These are phyloP conservation scores for Kazachstania sp. DNA, from an alignment of 1,139 yeast genomes.

Conservation along the genomic window DNA sequence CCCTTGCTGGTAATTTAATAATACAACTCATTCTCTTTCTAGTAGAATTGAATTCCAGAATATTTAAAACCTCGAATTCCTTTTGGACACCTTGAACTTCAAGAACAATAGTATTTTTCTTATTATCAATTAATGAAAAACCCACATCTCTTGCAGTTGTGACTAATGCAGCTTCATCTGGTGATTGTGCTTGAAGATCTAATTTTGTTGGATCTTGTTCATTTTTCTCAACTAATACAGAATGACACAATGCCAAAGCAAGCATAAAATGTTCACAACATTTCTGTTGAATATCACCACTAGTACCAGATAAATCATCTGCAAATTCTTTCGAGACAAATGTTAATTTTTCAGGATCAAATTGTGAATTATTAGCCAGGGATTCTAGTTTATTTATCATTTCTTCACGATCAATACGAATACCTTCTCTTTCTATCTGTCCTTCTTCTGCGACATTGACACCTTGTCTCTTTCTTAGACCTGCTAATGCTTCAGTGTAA, in stretches of 20 bases:
- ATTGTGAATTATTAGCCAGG: constrained; percentile 41
- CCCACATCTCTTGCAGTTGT: constrained; percentile 92
- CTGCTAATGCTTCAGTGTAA: constrained; percentile 92
- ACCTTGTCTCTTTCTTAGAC: constrained; percentile 83
- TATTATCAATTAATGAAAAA: constrained; percentile 65
- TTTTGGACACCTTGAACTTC: constrained; percentile 67
- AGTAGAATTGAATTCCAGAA: constrained; percentile 80
- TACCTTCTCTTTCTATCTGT: constrained; percentile 51
- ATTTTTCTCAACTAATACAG: constrained; percentile 72
- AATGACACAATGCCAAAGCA: constrained; percentile 83
- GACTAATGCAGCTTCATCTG: constrained; percentile 95
- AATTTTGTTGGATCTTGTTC: constrained; percentile 49
- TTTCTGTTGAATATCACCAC: constrained; percentile 48
- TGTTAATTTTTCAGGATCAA: constrained; percentile 57
- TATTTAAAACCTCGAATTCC: constrained; percentile 67
- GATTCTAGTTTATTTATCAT: constrained; percentile 56
- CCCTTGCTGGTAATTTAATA: constrained; percentile 46
- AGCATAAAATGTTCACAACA: constrained; percentile 75
- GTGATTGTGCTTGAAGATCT: constrained; percentile 85
- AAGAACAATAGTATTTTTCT: constrained; percentile 60
- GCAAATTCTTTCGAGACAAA: constrained; percentile 70
- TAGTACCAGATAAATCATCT: constrained; percentile 42
- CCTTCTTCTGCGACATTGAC: constrained; percentile 65
- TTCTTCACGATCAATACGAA: constrained; percentile 49
- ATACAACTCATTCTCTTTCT: constrained; percentile 97